Percentiles rank a stretch among this genome's conserved stretches.
Evolutionary conservation across 805 yeast species (phyloP).

Genomic region (Saccharomycopsis malanga): DNA sequence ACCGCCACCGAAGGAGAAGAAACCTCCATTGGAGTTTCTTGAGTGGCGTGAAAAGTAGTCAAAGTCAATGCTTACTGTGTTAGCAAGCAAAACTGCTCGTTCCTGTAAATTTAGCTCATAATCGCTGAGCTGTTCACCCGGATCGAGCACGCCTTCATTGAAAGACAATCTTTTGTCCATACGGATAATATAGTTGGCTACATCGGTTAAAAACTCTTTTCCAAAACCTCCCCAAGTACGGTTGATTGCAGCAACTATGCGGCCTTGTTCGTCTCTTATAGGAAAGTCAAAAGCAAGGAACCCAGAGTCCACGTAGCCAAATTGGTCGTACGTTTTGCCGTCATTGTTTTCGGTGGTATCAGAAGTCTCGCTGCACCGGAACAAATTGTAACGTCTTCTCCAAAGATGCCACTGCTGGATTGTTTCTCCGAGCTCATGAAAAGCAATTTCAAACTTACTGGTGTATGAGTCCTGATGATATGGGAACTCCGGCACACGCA

Average conservation of each 20-base stretch:
- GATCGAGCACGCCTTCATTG: conserved; percentile 35
- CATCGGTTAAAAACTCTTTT: conserved; percentile 87
- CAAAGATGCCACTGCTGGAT: conserved; percentile 93
- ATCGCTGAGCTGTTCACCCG: conserved; percentile 41
- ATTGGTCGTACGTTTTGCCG: conserved; percentile 56
- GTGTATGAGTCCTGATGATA: conserved; percentile 33
- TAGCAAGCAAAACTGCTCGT: conserved; percentile 78
- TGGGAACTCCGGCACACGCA: conserved; percentile 48
- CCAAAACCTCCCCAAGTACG: conserved; percentile 95
- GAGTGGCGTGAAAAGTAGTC: conserved; percentile 96
- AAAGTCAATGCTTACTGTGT: conserved; percentile 88
- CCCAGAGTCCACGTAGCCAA: conserved; percentile 82
- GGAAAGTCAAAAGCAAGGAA: conserved; percentile 84
- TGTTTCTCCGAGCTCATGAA: conserved; percentile 61
- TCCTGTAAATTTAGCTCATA: conserved; percentile 60
- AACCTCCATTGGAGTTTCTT: conserved; percentile 38
- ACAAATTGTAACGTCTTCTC: conserved; percentile 84
- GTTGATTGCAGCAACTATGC: conserved; percentile 69
- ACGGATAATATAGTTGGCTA: conserved; percentile 83
- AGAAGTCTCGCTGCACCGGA: conserved; percentile 35
- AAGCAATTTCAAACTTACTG: conserved; percentile 26
- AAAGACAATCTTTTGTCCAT: conserved; percentile 46
- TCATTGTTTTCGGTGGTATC: conserved; percentile 27
- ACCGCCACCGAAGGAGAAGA: neutral
- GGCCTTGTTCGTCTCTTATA: conserved; percentile 49